These are phyloP conservation scores for Saccharomyces uvarum DNA, from an alignment of 1,139 yeast genomes.

Conservation along the genomic window DNA sequence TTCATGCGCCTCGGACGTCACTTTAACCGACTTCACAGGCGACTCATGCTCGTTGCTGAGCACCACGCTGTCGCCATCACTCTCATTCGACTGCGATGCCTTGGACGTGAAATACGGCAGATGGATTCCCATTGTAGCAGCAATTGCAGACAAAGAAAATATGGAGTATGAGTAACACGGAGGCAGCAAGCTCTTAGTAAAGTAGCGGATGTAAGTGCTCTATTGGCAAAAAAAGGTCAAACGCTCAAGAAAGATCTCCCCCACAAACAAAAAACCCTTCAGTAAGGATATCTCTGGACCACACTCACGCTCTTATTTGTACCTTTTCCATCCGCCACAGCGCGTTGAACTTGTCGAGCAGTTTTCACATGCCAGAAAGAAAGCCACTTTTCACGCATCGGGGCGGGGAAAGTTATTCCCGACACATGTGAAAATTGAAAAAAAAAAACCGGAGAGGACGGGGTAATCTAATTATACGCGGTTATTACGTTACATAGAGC, in stretches of 20 bases:
- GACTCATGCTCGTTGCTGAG: neutral
- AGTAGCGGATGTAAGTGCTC: neutral
- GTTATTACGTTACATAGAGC: neutral
- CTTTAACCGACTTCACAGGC: neutral
- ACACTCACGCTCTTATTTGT: neutral
- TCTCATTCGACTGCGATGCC: neutral
- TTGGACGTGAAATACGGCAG: neutral
- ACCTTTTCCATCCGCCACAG: neutral
- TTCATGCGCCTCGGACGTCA: neutral
- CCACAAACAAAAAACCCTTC: too few species aligned
- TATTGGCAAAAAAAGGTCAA: neutral
- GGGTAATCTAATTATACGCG: neutral
- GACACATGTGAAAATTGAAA: neutral
- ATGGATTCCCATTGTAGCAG: neutral
- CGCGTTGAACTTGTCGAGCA: neutral
- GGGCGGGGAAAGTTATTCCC: neutral
- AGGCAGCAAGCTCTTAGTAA: neutral
- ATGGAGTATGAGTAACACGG: neutral
- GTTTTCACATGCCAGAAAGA: slow-evolving; percentile 1
- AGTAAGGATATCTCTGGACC: neutral
- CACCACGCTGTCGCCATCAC: neutral
- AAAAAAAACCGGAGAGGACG: neutral
- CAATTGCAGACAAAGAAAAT: neutral
- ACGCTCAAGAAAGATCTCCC: too few species aligned
- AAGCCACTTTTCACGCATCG: neutral